phyloP scores from a whole-genome alignment of 441 rosid genomes.

The Viola pubescens region DNA sequence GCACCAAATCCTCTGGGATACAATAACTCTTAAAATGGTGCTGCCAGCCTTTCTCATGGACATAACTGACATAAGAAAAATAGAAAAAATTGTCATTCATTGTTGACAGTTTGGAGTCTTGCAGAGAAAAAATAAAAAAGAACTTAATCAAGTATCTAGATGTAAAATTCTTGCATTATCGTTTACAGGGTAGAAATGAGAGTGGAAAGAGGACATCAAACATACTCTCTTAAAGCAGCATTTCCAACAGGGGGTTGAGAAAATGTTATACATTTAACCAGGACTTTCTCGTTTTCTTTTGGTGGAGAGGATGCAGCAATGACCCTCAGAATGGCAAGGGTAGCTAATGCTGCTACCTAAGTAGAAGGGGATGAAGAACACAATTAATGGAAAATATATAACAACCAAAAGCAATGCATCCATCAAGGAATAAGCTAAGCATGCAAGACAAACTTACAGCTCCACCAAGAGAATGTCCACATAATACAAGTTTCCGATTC shows the following conservation, averaged over 20 bases:
- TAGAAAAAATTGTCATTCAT: background rate
- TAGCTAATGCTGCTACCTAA: slow-evolving; percentile 93
- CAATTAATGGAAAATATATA: background rate
- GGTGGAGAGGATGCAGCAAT: slow-evolving; percentile 70
- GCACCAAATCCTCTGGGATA: slow-evolving; percentile 95
- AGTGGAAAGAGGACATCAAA: slow-evolving; percentile 10
- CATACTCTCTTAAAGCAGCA: slow-evolving; percentile 95
- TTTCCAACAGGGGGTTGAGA: slow-evolving; percentile 97
- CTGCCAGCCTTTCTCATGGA: slow-evolving; percentile 88
- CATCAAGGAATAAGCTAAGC: slow-evolving; percentile 7
- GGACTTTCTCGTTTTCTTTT: slow-evolving; percentile 61
- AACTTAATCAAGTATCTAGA: slow-evolving; percentile 1
- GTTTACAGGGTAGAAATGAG: background rate
- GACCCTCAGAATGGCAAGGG: slow-evolving; percentile 93
- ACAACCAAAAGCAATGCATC: slow-evolving; percentile 7
- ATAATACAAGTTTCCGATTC: slow-evolving; percentile 87
- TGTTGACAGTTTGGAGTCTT: background rate
- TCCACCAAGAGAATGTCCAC: slow-evolving; percentile 99
- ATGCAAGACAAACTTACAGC: slow-evolving; percentile 53
- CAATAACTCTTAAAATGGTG: slow-evolving; percentile 90
- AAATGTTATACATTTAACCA: slow-evolving; percentile 87
- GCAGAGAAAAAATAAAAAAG: background rate
- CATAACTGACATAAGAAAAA: slow-evolving; percentile 44
- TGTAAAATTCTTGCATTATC: background rate
- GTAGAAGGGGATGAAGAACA: slow-evolving; percentile 9